Evolutionary conservation across 2,329 filamentous ascomycete genomes (phyloP), one percentile per base, ranked within the genome.

Genomic region (Epichloe elymi): DNA sequence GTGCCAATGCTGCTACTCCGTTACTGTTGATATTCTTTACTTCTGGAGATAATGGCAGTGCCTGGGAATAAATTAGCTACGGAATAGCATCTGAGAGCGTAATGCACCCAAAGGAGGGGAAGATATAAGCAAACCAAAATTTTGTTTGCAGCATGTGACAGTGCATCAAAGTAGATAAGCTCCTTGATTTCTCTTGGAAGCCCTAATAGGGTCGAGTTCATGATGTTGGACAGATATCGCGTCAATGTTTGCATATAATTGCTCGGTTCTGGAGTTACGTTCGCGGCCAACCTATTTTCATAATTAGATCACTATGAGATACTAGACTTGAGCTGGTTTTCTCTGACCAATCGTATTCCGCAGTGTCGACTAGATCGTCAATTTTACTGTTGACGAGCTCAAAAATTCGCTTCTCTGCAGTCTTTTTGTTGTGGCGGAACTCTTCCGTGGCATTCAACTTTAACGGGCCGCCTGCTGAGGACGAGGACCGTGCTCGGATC

Each of bases 381-480:
- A 98, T 97, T 72, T 98, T 98, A 52, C 87, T 94, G 70, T 98
- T 97, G 56, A 98, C 93, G 0, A 98, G 78, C 68, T 98, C 94
- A 63, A 98, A 98, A 52, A 98, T 97, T 36, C 94, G 85, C 69
- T 96, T 95, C 64, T 96, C 91, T 0, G 93, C 93, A 1, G 86
- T 89, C 70, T 97, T 96, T 70, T 96, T 96, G 63, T 95, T 90
- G 60, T 78, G 83, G 40, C 82, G 78, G 66, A 98, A 98, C 53
- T 88, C 80, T 57, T 88, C 85, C 0, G 93, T 97, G 0, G 94
- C 93, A 26, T 78, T 78, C 5, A 97, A 74, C 4, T 82, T 80
- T 51, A 96, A 79, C 0, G 88, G 85, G 0, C 87, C 88, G 3
- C 88, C 86, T 2, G 86, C 85, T 1, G 86, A 88, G 12, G 82